Evolutionary conservation across 1,139 yeast genomes (phyloP), one percentile per base, ranked within the genome.

Genomic region (Kodamaea arcana): DNA sequence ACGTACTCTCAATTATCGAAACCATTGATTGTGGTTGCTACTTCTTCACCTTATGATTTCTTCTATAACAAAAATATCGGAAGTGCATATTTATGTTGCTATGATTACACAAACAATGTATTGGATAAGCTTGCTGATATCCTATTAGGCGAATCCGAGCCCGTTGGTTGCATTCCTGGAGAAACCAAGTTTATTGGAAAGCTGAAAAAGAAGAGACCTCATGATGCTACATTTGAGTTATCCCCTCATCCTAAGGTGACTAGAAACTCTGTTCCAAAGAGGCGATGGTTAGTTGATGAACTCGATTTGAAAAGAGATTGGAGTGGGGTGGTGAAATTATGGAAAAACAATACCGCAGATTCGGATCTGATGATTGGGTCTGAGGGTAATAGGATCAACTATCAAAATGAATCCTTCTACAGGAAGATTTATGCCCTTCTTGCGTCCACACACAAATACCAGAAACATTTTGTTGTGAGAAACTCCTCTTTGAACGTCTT

Each of bases 1-100:
- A 41, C 51, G 2, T 43, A 43, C 26, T 44, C 58, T 3, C 62
- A 56, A 39, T 43, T 65, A 15, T 44, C 63, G 9, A 78, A 78
- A 42, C 83, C 83, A 3, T 60, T 79, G 45, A 63, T 80, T 5
- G 67, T 77, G 2, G 66, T 78, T n/a, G 82, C 84, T 2, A 78
- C 81, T 0, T 75, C 78, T 44, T 74, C 82, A 3, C 85, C 86
- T 0, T 78, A 77, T 44, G 83, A 78, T 48, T 72, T 79, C 50
- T 72, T 76, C 32, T 72, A 76, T 43, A 75, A 74, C 43, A 67
- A 72, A 33, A 65, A 68, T 32, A 67, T 78, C 20, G 79, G 78
- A 2, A 72, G 80, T 36, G 75, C 81, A 1, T 79, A 78, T 50
- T 51, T 80, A 39, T 79, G 84, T 47, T 71, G 80, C 36, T 79